Evolutionary conservation across 805 yeast genomes (phyloP).

Genomic region (Pichia cabralensis): DNA sequence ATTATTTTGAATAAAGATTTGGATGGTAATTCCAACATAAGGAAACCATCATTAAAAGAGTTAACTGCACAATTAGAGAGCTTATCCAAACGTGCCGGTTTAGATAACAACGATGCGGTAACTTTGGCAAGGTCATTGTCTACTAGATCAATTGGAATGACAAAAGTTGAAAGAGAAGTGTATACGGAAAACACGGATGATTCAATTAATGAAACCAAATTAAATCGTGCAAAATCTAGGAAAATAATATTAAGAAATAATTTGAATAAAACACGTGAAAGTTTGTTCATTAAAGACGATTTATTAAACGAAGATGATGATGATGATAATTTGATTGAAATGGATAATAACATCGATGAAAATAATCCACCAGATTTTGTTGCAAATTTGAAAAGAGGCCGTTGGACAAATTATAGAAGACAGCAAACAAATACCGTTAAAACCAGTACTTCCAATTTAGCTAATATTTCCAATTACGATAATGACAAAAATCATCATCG

Average conservation of each 20-base stretch:
- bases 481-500: conserved; percentile 1
- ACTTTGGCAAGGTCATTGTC: conserved; percentile 75
- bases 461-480: neutral
- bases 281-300: conserved; percentile 10
- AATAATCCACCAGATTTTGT: neutral
- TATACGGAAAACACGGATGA: conserved; percentile 15
- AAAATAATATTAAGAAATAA: conserved; percentile 3
- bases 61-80: conserved; percentile 68
- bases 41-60: conserved; percentile 55
- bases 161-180: conserved; percentile 38
- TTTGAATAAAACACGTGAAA: conserved; percentile 7
- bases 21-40: conserved; percentile 1
- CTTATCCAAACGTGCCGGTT: conserved; percentile 66
- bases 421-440: conserved; percentile 1
- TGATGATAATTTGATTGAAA: conserved; percentile 2
- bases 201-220: neutral
- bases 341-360: neutral
- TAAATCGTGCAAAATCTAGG: conserved; percentile 2
- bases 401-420: conserved; percentile 40
- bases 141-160: conserved; percentile 53
- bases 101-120: conserved; percentile 72
- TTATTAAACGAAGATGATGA: conserved; percentile 2
- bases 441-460: neutral
- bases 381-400: conserved; percentile 29
- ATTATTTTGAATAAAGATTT: neutral